Evolutionary conservation across 768 basidiomycete genomes (phyloP), one percentile per base, ranked within the genome.

Genomic region (Albatrellus ellisii): DNA sequence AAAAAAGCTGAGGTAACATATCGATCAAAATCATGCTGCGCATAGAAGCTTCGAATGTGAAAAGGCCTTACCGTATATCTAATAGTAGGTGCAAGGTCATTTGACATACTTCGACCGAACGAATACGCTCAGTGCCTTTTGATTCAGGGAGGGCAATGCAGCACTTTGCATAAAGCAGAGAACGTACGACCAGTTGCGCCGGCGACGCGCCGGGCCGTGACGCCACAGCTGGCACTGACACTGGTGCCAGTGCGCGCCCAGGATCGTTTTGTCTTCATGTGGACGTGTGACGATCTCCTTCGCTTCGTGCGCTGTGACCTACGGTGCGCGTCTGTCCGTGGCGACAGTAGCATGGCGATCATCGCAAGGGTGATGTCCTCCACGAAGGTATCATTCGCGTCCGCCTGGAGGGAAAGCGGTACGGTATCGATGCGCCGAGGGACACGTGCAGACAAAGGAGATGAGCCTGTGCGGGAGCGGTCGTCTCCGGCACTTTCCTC

Each of bases 401-500:
- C 24, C 11, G 11, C 38, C 11, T 12, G 7, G 14, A 15, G n/a
- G 38, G 17, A 14, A 12, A 36, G 14, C 6, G 20, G 14, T 2
- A 36, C 25, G 20, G 35, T 22, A n/a, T n/a, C n/a, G n/a, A n/a
- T n/a, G n/a, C 29, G 29, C 11, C 11, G 39, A 39, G 17, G 43
- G 43, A 22, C 44, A 39, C 32, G 21, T 36, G 6, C 43, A 10
- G 18, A 40, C 11, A n/a, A 25, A 38, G 22, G 49, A 39, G 22
- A 45, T 42, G 6, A 39, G 17, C 26, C 18, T 21, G 43, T 41
- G 32, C 44, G 41, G 12, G 48, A 48, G 10, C 48, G 48, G 42
- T n/a, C 29, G 31, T 46, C 42, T 33, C 43, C 48, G 22, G 49
- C 50, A 12, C 14, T 45, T 41, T 50, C 50, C 39, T 51, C 50